Conservation (phyloP, 306 rosid species). For the Prunus kanzakura region DNA sequence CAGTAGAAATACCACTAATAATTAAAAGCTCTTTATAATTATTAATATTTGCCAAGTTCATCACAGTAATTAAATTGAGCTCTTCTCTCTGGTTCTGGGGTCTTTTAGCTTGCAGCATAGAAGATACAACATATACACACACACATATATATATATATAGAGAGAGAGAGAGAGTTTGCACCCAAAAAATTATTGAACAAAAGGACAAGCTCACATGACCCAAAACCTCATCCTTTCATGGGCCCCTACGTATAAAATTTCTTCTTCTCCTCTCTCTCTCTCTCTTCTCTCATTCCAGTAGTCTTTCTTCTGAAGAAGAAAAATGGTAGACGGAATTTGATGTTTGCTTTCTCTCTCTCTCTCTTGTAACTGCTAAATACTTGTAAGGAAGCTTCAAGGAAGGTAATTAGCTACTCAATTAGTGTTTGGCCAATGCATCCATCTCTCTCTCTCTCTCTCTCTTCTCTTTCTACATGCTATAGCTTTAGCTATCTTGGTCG, state of each 20-base stretch:
- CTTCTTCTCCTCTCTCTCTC: constrained; percentile 11
- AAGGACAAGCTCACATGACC: constrained; percentile 75
- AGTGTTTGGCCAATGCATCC: not conserved
- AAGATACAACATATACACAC: not conserved
- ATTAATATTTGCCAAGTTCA: not conserved
- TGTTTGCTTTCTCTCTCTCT: not conserved
- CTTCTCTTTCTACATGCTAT: not conserved
- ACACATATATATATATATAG: not conserved
- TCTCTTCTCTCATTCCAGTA: not conserved
- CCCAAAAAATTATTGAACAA: constrained; percentile 19
- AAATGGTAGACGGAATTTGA: constrained; percentile 6
- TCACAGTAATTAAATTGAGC: not conserved
- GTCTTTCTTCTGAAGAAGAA: constrained; percentile 5
- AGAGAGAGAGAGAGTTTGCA: not conserved
- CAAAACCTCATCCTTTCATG: constrained; percentile 50
- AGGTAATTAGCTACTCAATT: constrained; percentile 4
- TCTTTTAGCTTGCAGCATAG: not conserved
- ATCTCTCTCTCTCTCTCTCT: not conserved
- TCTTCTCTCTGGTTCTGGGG: not conserved
- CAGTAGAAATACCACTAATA: not conserved
- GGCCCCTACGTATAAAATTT: constrained; percentile 55
- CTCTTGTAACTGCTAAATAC: too few species aligned
- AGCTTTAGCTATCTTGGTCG: constrained; percentile 33
- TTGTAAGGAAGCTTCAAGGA: constrained; percentile 21
- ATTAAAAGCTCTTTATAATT: not conserved